These are phyloP conservation scores for Globisporangium megalacanthum DNA, from an alignment of 352 stramenopile genomes.

Conservation along the genomic window DNA sequence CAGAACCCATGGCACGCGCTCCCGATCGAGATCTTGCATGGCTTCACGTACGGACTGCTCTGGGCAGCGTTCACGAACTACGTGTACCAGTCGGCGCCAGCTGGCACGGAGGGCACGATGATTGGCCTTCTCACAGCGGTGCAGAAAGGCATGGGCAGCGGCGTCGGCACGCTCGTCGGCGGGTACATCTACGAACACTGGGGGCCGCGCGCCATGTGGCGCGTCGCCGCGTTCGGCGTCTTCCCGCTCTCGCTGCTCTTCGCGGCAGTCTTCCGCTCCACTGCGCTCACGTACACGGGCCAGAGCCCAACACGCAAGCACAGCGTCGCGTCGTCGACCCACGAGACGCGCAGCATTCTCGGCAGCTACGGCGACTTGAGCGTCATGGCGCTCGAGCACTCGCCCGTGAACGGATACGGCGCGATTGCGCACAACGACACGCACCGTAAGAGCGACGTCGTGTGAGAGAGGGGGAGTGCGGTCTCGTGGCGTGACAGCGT, in stretches of 20 bases:
- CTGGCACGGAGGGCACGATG: conserved; percentile 66
- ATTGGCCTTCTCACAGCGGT: conserved; percentile 59
- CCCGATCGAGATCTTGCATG: conserved; percentile 61
- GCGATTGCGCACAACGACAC: background rate
- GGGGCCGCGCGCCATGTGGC: conserved; percentile 56
- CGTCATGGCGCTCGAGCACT: background rate
- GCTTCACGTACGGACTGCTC: conserved; percentile 60
- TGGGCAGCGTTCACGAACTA: conserved; percentile 81
- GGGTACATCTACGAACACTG: conserved; percentile 71
- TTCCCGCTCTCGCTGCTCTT: conserved; percentile 43
- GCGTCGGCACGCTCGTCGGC: conserved; percentile 52
- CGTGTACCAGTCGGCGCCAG: conserved; percentile 54
- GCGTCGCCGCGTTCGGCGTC: conserved; percentile 36
- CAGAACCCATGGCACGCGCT: conserved; percentile 58
- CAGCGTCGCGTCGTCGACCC: conserved; percentile 5
- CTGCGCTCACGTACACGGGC: conserved; percentile 26
- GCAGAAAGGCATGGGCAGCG: conserved; percentile 62
- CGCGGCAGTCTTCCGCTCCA: conserved; percentile 36
- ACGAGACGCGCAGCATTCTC: conserved; percentile 6
- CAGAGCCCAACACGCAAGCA: conserved; percentile 12
- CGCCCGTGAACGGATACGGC: background rate
- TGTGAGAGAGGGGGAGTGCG: background rate
- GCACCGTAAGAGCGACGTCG: conserved; percentile 1
- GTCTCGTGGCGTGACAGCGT: background rate
- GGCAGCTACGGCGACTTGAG: conserved; percentile 6